Base-by-base conservation (phyloP, 306 rosid species). In the Vicia sativa region DNA sequence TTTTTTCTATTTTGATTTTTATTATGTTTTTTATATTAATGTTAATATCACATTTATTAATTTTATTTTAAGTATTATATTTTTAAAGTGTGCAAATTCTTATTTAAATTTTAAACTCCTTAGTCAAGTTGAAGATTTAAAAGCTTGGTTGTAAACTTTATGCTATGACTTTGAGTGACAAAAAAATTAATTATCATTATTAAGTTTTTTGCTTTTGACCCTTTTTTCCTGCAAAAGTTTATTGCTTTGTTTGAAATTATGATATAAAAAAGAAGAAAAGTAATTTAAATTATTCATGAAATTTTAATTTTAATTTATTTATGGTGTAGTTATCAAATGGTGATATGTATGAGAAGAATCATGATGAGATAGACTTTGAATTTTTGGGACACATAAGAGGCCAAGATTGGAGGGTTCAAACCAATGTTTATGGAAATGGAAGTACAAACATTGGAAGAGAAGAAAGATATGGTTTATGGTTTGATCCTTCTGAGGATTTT, bases 381-480 rank as follows among this genome's bases (percentile, higher is more conserved):
- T 93, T 93, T 39, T 80, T 93, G 85, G 98, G 98, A 38, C 86
- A 93, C 50, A 90, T 93, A 26, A 88, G 98, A 81, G 98, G 98
- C 62, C 86, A 85, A 79, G 85, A 93, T 25, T 93, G 98, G 98
- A 90, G 97, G 83, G 35, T 93, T 79, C 98, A 93, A 79, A 93
- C 98, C 43, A 93, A 93, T 71, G 74, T 93, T 76, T 93, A 93
- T 74, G 98, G 98, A 34, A 93, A 93, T 79, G 98, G 98, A 81
- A 93, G 98, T 77, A 93, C 98, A 18, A 68, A 23, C 57, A 62
- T 86, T 29, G 98, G 98, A 48, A 88, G 97, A 79, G 98, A 93
- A 74, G 98, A 93, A 82, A 85, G 97, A 77, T 85, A 79, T 83
- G 81, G 77, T 80, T 86, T 93, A 9, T 85, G 97, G 98, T 93